These are phyloP conservation scores for Pichia nakasei DNA, from an alignment of 805 yeast species.

Conservation along the genomic window DNA sequence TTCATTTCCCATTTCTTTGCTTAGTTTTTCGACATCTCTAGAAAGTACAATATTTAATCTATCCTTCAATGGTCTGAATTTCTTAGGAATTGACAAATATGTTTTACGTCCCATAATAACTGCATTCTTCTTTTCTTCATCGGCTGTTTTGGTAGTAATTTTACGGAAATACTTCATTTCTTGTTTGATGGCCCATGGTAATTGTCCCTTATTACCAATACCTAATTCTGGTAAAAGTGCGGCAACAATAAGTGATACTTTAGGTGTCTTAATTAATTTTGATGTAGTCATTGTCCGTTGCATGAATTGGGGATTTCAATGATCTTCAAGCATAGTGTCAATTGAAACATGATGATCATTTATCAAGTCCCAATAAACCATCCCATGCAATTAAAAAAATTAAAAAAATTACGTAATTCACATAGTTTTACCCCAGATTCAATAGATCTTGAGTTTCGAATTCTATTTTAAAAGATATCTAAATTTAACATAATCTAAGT, in stretches of 20 bases:
- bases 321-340: too few species aligned
- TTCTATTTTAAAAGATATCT: too few species aligned
- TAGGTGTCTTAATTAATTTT: conserved; percentile 16
- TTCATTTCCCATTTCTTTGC: conserved; percentile 21
- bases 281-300: conserved; percentile 2
- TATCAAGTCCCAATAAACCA: too few species aligned
- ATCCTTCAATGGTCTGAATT: conserved; percentile 73
- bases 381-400: too few species aligned
- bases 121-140: conserved; percentile 43
- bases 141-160: conserved; percentile 45
- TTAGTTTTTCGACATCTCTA: conserved; percentile 27
- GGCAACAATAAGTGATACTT: conserved; percentile 70
- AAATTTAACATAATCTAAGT: too few species aligned
- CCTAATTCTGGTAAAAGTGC: conserved; percentile 75
- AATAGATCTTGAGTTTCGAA: too few species aligned
- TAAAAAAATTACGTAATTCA: too few species aligned
- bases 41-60: conserved; percentile 74
- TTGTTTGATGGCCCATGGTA: conserved; percentile 81
- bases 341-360: too few species aligned
- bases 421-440: too few species aligned
- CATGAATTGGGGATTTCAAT: too few species aligned
- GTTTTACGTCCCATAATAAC: conserved; percentile 96
- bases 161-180: conserved; percentile 82
- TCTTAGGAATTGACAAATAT: conserved; percentile 86
- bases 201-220: conserved; percentile 69